Evolutionary conservation across 495 filamentous ascomycete species (phyloP), one percentile per base, ranked within the genome.

Genomic region (Parmelia sp.): DNA sequence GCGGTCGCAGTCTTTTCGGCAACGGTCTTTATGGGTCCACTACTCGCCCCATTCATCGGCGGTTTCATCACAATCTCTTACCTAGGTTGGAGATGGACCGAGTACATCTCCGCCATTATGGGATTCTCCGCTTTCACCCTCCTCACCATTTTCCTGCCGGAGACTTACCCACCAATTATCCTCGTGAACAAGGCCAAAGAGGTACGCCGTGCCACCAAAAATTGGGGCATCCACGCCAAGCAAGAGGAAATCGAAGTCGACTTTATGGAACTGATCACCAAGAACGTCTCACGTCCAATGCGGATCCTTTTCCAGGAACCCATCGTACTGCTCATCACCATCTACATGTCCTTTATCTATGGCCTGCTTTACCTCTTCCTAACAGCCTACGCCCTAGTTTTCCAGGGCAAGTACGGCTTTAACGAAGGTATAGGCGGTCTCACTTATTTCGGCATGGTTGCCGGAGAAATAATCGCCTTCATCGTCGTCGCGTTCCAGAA

Each of bases 301-400:
- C 75, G 77, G 55, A 85, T 90, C 77, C 74, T 89, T 10, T 55
- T 80, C 39, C 69, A 79, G 27, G 84, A 88, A 65, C 87, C 87
- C 0, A 85, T 88, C 57, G 74, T 89, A 45, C 66, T 85, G 49
- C 74, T 83, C 40, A 72, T 82, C 44, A 79, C 78, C 4, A 45
- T 68, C 31, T 68, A 65, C 51, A 66, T 66, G 64, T 39, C 78
- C 40, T 73, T 86, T 31, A 73, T 86, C 63, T 88, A 88, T 70
- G 83, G 83, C 3, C 82, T 87, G 59, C 74, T 88, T 5, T 89
- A 88, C 70, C 78, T 88, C 42, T 77, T 84, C 66, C 86, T 88
- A 68, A 80, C 81, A 47, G 80, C 84, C 35, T 87, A 83, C 67
- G 86, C 86, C 0, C 71, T 82, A 61, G 81, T 80, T 14, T 89